phyloP scores from a whole-genome alignment of 192 early-diverging fungal species.

The Coemansia sp. region DNA sequence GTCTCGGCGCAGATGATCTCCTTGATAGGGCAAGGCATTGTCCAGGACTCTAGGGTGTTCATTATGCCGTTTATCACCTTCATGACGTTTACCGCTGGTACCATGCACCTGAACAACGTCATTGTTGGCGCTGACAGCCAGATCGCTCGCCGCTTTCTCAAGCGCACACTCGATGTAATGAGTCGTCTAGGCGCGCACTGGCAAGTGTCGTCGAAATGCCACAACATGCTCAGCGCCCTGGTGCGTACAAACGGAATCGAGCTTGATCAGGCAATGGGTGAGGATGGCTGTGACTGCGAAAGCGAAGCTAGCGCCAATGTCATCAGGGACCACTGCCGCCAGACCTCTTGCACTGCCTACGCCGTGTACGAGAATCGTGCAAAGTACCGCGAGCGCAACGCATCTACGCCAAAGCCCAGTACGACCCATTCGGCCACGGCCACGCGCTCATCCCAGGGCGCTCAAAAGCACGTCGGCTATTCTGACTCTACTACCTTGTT shows the following conservation, averaged over 20 bases:
- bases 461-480: not conserved
- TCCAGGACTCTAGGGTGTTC: constrained; percentile 44
- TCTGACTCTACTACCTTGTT: not conserved
- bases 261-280: constrained; percentile 31
- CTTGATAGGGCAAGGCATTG: constrained; percentile 40
- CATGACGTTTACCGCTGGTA: constrained; percentile 52
- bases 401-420: not conserved
- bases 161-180: constrained; percentile 52
- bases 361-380: constrained; percentile 31
- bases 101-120: constrained; percentile 53
- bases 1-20: constrained; percentile 53
- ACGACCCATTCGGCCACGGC: not conserved
- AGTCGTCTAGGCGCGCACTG: constrained; percentile 51
- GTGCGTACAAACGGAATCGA: constrained; percentile 46
- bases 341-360: constrained; percentile 25
- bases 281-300: not conserved
- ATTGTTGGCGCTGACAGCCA: constrained; percentile 49
- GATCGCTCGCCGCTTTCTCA: constrained; percentile 51
- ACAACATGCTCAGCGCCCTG: constrained; percentile 50
- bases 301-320: constrained; percentile 13
- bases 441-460: not conserved
- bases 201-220: constrained; percentile 54
- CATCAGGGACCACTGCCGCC: constrained; percentile 35
- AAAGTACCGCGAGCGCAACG: constrained; percentile 9
- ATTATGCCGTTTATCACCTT: constrained; percentile 55